These are phyloP conservation scores for Solanum hybrid DNA, from an alignment of 305 asterid genomes.

Conservation along the genomic window DNA sequence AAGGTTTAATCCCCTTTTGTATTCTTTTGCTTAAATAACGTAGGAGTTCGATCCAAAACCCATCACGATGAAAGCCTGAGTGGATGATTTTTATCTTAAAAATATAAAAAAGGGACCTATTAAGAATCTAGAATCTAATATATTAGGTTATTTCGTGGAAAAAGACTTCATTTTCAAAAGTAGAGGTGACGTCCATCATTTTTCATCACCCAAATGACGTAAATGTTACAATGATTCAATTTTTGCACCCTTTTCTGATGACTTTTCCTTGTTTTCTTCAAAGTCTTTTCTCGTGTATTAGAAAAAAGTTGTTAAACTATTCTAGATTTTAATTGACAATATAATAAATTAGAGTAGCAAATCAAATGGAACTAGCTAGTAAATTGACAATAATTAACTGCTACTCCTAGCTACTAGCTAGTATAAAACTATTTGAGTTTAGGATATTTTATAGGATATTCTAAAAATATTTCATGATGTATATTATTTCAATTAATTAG, in stretches of 20 bases:
- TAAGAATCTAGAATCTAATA: background rate
- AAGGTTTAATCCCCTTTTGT: background rate
- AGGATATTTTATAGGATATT: background rate
- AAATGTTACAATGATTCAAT: background rate
- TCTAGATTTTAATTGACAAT: background rate
- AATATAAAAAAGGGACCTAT: background rate
- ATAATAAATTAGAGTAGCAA: background rate
- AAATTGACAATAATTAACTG: background rate
- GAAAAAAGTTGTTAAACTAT: background rate
- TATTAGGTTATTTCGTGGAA: background rate
- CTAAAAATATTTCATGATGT: background rate
- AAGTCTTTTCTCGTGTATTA: background rate
- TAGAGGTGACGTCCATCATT: background rate
- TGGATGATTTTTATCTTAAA: background rate
- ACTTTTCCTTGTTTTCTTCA: background rate
- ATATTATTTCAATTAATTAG: background rate
- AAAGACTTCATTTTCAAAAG: background rate
- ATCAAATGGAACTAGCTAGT: background rate
- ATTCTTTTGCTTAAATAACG: background rate
- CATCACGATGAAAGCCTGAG: background rate
- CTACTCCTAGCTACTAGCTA: background rate
- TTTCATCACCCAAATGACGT: background rate
- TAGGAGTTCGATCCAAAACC: no score
- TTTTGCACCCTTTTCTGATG: background rate
- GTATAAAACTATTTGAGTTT: background rate